Evolutionary conservation across 2,329 filamentous ascomycete genomes (phyloP).

Genomic region (Tolypocladium tundrense): DNA sequence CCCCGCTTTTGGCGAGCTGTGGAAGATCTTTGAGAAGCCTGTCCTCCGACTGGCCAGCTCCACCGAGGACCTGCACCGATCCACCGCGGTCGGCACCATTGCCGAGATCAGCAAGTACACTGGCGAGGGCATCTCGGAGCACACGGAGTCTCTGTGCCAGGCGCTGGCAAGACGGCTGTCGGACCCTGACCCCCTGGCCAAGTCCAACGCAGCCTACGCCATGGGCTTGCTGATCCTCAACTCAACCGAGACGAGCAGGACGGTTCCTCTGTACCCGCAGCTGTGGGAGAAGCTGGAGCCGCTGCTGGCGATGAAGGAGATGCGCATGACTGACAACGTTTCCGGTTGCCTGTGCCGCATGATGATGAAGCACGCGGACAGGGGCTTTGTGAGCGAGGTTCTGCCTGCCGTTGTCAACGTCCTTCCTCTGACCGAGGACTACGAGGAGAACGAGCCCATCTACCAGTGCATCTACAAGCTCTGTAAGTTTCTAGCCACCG

Average conservation of each 20-base stretch:
- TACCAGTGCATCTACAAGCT: constrained; percentile 84
- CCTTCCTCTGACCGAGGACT: constrained; percentile 85
- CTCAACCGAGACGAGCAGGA: constrained; percentile 58
- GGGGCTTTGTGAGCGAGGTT: constrained; percentile 69
- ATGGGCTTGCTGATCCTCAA: constrained; percentile 75
- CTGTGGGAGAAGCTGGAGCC: constrained; percentile 83
- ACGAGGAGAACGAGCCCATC: constrained; percentile 90
- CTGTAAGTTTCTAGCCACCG: constrained; percentile 43
- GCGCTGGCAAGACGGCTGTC: constrained; percentile 76
- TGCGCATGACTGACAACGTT: constrained; percentile 83
- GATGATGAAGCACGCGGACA: constrained; percentile 81
- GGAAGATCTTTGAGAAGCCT: constrained; percentile 93
- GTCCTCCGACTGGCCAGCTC: constrained; percentile 81
- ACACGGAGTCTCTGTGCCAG: constrained; percentile 66
- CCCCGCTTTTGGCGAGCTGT: constrained; percentile 70
- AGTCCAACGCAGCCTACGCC: constrained; percentile 91
- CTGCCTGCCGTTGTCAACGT: constrained; percentile 70
- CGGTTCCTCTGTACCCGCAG: constrained; percentile 64
- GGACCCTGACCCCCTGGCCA: constrained; percentile 84
- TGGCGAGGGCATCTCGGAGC: constrained; percentile 69
- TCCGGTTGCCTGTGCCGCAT: constrained; percentile 85
- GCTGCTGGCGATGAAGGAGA: constrained; percentile 65
- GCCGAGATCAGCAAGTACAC: constrained; percentile 85
- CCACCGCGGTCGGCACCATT: constrained; percentile 81
- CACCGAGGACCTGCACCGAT: constrained; percentile 77